These are phyloP conservation scores for Podaxis rugospora DNA, from an alignment of 768 basidiomycete genomes.

Conservation along the genomic window DNA sequence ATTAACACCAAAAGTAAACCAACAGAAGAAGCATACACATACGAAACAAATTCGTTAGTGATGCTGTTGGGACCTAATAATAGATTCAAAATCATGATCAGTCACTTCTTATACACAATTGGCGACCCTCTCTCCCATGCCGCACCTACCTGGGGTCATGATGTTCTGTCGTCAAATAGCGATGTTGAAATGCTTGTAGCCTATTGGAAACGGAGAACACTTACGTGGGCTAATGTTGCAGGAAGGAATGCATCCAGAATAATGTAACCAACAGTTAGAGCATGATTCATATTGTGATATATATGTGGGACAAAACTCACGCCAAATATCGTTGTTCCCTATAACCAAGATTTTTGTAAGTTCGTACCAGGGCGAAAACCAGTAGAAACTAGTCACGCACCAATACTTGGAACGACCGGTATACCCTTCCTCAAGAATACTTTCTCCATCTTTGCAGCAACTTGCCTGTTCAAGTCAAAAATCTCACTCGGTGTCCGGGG, in stretches of 20 bases:
- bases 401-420: slow-evolving; percentile 77
- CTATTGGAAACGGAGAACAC: not conserved
- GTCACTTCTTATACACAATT: not conserved
- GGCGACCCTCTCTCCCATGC: not conserved
- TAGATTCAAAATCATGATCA: not conserved
- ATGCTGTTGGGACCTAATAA: slow-evolving; percentile 60
- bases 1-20: slow-evolving; percentile 5
- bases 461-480: slow-evolving; percentile 62
- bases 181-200: slow-evolving; percentile 6
- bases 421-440: slow-evolving; percentile 70
- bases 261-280: slow-evolving; percentile 6
- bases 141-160: slow-evolving; percentile 48
- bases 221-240: slow-evolving; percentile 12
- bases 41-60: slow-evolving; percentile 68
- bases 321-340: slow-evolving; percentile 94
- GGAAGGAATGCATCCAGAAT: not conserved
- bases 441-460: slow-evolving; percentile 67
- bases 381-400: slow-evolving; percentile 25
- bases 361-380: not conserved
- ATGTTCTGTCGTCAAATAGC: slow-evolving; percentile 48
- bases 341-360: slow-evolving; percentile 1
- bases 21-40: slow-evolving; percentile 21
- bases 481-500: slow-evolving; percentile 83
- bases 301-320: slow-evolving; percentile 36
- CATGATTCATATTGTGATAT: slow-evolving; percentile 15